A percentile compares a stretch with the other conserved stretches of the same genome.
Evolutionary conservation across 371 early-diverging fungal species (phyloP).

Genomic region (Mortierella sp.): DNA sequence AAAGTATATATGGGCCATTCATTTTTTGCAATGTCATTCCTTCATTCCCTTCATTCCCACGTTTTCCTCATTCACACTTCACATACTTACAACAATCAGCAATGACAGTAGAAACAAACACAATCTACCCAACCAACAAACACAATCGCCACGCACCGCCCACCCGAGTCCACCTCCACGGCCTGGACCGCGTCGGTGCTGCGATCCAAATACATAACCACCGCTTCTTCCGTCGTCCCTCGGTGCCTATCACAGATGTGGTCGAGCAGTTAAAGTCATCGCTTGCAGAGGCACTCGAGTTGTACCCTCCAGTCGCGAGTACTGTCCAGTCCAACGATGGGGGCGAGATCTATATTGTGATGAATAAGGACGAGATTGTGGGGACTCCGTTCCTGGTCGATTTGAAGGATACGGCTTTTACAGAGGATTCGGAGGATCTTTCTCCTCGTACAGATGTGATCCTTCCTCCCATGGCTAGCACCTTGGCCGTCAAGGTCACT

Average conservation of each 20-base stretch:
- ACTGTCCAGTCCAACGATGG: conserved; percentile 33
- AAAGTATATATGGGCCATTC: too few species aligned
- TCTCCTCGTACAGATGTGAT: conserved; percentile 47
- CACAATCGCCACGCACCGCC: conserved; percentile 54
- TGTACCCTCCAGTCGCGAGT: conserved; percentile 61
- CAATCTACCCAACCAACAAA: conserved; percentile 55
- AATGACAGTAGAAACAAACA: conserved; percentile 54
- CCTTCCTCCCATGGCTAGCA: conserved; percentile 41
- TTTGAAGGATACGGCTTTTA: conserved; percentile 49
- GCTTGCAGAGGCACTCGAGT: conserved; percentile 61
- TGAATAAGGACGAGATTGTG: conserved; percentile 23
- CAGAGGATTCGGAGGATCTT: conserved; percentile 53
- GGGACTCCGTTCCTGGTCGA: conserved; percentile 62
- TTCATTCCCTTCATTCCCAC: neutral
- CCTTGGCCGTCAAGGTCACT: conserved; percentile 60
- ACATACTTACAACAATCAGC: neutral
- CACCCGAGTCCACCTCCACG: conserved; percentile 48
- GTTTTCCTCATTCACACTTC: neutral
- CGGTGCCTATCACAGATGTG: conserved; percentile 23
- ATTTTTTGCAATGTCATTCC: too few species aligned
- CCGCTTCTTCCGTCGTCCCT: conserved; percentile 52
- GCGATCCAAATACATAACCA: conserved; percentile 62
- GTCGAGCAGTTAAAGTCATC: conserved; percentile 52
- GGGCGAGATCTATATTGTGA: conserved; percentile 37
- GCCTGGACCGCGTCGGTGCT: conserved; percentile 52